phyloP scores from a whole-genome alignment of 2,329 filamentous ascomycete genomes.

The Colletotrichum musicola region DNA sequence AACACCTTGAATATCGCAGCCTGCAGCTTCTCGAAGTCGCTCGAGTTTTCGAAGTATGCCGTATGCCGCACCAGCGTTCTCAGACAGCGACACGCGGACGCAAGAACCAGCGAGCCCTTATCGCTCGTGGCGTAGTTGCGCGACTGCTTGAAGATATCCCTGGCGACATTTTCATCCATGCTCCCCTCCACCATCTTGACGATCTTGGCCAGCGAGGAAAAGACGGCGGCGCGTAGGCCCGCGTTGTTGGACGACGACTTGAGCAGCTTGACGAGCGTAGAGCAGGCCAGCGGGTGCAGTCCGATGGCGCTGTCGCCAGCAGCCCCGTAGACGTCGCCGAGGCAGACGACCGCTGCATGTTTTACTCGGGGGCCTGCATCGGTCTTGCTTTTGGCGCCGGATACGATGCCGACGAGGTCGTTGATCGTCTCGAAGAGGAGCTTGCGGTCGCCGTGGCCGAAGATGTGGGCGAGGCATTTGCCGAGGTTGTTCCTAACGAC shows the following conservation, averaged over 20 bases:
- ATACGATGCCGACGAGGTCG: constrained; percentile 81
- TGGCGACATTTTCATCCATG: constrained; percentile 85
- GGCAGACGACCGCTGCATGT: constrained; percentile 87
- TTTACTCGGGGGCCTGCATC: constrained; percentile 84
- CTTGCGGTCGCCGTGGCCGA: constrained; percentile 88
- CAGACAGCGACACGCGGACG: constrained; percentile 83
- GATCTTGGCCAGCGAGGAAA: constrained; percentile 81
- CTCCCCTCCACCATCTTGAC: constrained; percentile 80
- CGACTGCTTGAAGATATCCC: constrained; percentile 93
- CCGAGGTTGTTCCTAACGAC: constrained; percentile 92
- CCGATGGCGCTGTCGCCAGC: constrained; percentile 94
- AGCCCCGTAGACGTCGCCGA: constrained; percentile 91
- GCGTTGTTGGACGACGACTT: constrained; percentile 85
- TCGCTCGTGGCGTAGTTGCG: constrained; percentile 82
- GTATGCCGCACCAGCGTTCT: constrained; percentile 80
- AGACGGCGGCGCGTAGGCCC: constrained; percentile 83
- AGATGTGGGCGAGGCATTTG: constrained; percentile 84
- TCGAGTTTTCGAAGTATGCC: constrained; percentile 85
- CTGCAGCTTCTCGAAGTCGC: constrained; percentile 91
- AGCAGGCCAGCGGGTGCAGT: constrained; percentile 80
- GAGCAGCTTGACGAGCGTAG: constrained; percentile 80
- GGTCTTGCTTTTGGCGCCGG: constrained; percentile 77
- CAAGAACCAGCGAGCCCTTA: constrained; percentile 85
- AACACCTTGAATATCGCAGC: constrained; percentile 86
- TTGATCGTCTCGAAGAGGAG: constrained; percentile 95